phyloP scores from a whole-genome alignment of 495 filamentous ascomycete genomes.

The Neurospora discreta region DNA sequence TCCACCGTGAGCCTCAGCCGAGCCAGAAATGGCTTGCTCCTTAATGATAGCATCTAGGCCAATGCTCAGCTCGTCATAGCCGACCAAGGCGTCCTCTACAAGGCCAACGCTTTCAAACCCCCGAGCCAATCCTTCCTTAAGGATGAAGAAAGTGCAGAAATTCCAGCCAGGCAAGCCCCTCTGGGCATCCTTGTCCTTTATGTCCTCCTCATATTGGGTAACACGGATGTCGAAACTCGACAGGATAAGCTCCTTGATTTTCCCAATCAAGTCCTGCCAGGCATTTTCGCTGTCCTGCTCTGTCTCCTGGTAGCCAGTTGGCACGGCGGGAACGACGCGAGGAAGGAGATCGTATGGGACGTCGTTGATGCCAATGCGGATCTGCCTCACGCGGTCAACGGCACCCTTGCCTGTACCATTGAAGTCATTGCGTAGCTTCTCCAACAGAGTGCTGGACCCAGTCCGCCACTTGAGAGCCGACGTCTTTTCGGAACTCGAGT shows the following conservation, averaged over 20 bases:
- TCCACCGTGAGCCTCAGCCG: constrained; percentile 48
- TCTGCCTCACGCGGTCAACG: constrained; percentile 72
- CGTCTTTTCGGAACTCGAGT: constrained; percentile 31
- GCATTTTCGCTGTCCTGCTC: constrained; percentile 58
- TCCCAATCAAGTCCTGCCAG: constrained; percentile 74
- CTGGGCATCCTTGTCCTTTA: constrained; percentile 85
- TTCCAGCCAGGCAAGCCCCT: constrained; percentile 91
- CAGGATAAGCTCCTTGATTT: constrained; percentile 78
- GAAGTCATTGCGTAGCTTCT: constrained; percentile 87
- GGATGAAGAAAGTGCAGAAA: constrained; percentile 95
- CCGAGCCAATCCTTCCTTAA: constrained; percentile 87
- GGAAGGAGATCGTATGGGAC: constrained; percentile 47
- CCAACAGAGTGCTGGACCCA: constrained; percentile 67
- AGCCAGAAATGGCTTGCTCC: constrained; percentile 50
- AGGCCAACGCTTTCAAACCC: constrained; percentile 95
- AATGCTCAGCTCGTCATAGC: constrained; percentile 84
- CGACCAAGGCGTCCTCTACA: constrained; percentile 85
- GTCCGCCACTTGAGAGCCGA: constrained; percentile 56
- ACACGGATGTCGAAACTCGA: constrained; percentile 86
- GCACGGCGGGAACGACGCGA: constrained; percentile 43
- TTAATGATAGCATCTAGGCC: constrained; percentile 73
- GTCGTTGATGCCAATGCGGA: constrained; percentile 59
- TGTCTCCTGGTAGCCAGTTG: constrained; percentile 49
- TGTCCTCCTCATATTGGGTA: constrained; percentile 92
- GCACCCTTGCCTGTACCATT: constrained; percentile 71